Conservation (phyloP, 805 yeast genomes). For the Lipomyces spencermartinsiae region DNA sequence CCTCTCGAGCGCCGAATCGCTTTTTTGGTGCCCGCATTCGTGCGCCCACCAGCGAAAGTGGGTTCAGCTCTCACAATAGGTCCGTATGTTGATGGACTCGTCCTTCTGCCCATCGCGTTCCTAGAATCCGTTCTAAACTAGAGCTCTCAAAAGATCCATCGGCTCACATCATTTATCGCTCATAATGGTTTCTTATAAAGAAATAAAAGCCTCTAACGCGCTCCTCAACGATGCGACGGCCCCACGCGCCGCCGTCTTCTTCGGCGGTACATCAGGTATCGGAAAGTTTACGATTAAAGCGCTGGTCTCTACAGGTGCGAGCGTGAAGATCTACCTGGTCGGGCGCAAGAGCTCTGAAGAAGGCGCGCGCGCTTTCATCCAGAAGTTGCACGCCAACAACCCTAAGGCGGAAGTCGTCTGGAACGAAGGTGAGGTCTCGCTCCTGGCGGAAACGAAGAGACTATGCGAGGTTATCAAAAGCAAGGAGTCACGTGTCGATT, state of each 20-base stretch:
- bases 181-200: conserved; percentile 2
- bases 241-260: conserved; percentile 6
- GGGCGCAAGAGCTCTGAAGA: conserved; percentile 9
- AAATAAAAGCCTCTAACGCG: conserved; percentile 10
- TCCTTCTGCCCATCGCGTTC: too few species aligned
- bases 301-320: conserved; percentile 7
- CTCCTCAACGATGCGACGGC: conserved; percentile 9
- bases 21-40: too few species aligned
- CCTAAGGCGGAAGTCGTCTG: conserved; percentile 9
- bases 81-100: too few species aligned
- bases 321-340: conserved; percentile 9
- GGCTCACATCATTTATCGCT: conserved; percentile 4
- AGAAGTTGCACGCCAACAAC: neutral
- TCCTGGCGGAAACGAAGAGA: conserved; percentile 11
- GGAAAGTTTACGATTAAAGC: conserved; percentile 7
- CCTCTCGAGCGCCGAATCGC: too few species aligned
- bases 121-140: too few species aligned
- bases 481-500: conserved; percentile 7
- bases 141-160: neutral
- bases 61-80: too few species aligned
- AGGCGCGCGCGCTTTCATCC: conserved; percentile 4
- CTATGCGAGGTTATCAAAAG: conserved; percentile 7
- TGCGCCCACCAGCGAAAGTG: too few species aligned
- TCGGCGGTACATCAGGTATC: conserved; percentile 9
- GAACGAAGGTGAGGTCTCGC: conserved; percentile 11